These are phyloP conservation scores for Ophiostoma australiae DNA, from an alignment of 2,329 filamentous ascomycete genomes.

Conservation along the genomic window DNA sequence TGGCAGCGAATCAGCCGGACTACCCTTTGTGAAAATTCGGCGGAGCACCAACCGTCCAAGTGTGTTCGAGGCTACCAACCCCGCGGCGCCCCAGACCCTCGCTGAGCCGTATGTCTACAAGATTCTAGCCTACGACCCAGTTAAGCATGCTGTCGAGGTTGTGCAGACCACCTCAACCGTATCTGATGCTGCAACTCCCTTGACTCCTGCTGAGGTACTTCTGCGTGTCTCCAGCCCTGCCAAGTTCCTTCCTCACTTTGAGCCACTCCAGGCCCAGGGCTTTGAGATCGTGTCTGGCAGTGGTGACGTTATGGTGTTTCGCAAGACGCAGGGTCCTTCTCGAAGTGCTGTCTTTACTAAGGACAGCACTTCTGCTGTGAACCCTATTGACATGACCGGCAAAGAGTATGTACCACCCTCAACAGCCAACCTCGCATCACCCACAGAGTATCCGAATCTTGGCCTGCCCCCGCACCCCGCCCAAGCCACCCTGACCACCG, in stretches of 20 bases:
- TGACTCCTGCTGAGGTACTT: conserved; percentile 57
- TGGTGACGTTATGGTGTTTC: conserved; percentile 61
- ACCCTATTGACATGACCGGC: conserved; percentile 57
- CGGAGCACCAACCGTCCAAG: neutral
- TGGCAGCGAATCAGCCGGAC: conserved; percentile 35
- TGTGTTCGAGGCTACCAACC: neutral
- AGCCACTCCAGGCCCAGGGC: conserved; percentile 53
- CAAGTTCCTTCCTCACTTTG: conserved; percentile 62
- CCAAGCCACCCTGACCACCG: neutral
- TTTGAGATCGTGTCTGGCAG: conserved; percentile 63
- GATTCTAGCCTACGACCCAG: conserved; percentile 60
- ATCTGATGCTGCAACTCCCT: conserved; percentile 43
- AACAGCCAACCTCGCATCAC: conserved; percentile 57
- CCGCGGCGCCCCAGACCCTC: neutral
- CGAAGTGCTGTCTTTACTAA: neutral
- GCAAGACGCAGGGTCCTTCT: conserved; percentile 46
- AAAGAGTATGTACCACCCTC: conserved; percentile 37
- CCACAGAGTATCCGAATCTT: conserved; percentile 62
- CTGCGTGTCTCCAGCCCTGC: conserved; percentile 56
- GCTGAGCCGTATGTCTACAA: conserved; percentile 47
- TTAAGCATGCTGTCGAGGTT: conserved; percentile 51
- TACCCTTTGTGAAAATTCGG: conserved; percentile 36
- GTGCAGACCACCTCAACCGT: conserved; percentile 57
- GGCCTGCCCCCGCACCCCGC: conserved; percentile 39
- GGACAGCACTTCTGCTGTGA: conserved; percentile 36